Conservation (phyloP, 148 eudicot genomes). For the Arbutus unedo region DNA sequence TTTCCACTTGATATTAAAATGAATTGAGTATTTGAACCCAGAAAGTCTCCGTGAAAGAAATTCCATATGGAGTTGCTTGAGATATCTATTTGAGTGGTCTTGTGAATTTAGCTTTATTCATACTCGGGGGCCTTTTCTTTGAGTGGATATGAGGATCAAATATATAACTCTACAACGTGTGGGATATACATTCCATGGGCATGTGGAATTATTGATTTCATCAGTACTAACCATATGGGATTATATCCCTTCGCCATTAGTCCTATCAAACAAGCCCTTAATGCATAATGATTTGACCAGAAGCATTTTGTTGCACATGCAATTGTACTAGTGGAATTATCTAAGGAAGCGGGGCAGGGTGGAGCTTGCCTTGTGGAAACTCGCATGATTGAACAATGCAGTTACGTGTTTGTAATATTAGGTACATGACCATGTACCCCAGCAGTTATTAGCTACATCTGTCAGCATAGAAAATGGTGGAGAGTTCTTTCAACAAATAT, state of each 20-base stretch:
- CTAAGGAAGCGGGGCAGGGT: background rate
- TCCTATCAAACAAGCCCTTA: background rate
- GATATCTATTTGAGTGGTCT: background rate
- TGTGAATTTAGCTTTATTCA: background rate
- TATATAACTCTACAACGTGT: background rate
- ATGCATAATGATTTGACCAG: background rate
- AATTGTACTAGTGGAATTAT: background rate
- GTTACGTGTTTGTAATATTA: too few relatives aligned
- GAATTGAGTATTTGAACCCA: background rate
- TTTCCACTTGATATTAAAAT: background rate
- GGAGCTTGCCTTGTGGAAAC: background rate
- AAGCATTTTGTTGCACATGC: background rate
- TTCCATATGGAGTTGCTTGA: background rate
- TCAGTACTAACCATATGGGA: background rate
- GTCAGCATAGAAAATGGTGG: too few relatives aligned
- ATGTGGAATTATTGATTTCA: background rate
- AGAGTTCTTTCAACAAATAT: too few relatives aligned
- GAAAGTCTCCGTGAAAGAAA: background rate
- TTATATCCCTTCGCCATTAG: background rate
- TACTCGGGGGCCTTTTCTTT: background rate
- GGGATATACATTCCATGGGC: background rate
- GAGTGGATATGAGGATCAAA: background rate
- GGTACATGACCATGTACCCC: background rate
- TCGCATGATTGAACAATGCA: background rate
- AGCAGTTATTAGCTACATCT: background rate